phyloP scores from a whole-genome alignment of 2,329 filamentous ascomycete species.

The Fusarium globosum region DNA sequence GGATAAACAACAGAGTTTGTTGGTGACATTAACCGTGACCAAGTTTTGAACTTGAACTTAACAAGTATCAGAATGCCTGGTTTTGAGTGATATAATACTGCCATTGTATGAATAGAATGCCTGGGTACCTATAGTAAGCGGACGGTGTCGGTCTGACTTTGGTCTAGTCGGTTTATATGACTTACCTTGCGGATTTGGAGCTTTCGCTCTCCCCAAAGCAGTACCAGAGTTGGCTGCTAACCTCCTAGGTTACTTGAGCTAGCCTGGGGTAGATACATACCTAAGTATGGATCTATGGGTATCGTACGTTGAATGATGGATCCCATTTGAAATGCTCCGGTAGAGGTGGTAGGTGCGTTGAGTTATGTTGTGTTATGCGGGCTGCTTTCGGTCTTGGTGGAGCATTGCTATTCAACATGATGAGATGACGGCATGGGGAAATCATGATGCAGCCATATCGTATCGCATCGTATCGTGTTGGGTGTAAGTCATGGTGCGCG shows the following conservation, averaged over 20 bases:
- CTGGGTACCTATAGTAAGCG: conserved; percentile 13
- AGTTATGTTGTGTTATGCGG: conserved; percentile 1
- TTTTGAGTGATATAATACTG: conserved; percentile 18
- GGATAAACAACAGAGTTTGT: conserved; percentile 36
- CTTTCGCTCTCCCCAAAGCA: conserved; percentile 1
- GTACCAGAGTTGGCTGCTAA: not conserved
- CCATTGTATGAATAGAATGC: not conserved
- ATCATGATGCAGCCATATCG: conserved; percentile 36
- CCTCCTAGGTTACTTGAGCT: not conserved
- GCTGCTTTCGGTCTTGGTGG: conserved; percentile 15
- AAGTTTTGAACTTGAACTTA: conserved; percentile 10
- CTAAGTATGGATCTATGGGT: not conserved
- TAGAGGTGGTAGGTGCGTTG: conserved; percentile 20
- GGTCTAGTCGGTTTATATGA: not conserved
- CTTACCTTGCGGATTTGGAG: not conserved
- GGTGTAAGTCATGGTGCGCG: not conserved
- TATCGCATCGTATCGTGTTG: conserved; percentile 22
- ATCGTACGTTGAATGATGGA: conserved; percentile 34
- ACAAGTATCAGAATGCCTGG: conserved; percentile 18
- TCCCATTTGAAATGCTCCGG: conserved; percentile 30
- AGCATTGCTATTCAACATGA: conserved; percentile 15
- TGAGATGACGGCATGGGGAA: conserved; percentile 35
- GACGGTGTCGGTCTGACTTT: conserved; percentile 10
- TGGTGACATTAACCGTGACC: conserved; percentile 17
- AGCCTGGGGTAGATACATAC: not conserved